phyloP scores from a whole-genome alignment of 257 asterid genomes.

The Nyctanthes arbortristis region DNA sequence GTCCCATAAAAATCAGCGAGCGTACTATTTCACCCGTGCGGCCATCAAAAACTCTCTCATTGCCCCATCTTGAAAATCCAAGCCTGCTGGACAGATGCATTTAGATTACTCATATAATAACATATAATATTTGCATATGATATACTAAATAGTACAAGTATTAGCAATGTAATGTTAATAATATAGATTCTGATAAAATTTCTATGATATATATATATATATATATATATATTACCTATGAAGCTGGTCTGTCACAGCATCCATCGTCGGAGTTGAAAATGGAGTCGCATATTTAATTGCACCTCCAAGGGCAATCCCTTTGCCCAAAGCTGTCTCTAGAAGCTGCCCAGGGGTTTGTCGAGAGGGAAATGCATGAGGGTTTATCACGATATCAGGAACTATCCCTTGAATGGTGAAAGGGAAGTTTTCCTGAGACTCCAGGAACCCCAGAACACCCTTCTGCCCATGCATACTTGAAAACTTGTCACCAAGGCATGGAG shows the following conservation, averaged over 20 bases:
- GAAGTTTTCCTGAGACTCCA: slow-evolving; percentile 90
- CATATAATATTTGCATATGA: background rate
- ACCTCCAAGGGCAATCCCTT: slow-evolving; percentile 90
- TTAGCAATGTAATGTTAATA: too few species aligned
- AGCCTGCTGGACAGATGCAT: slow-evolving; percentile 45
- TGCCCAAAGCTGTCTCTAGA: slow-evolving; percentile 85
- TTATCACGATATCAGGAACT: slow-evolving; percentile 93
- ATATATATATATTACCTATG: slow-evolving; percentile 48
- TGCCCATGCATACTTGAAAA: slow-evolving; percentile 99
- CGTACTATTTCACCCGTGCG: slow-evolving; percentile 71
- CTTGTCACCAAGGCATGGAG: slow-evolving; percentile 92
- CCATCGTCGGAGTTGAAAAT: slow-evolving; percentile 73
- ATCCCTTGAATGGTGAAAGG: slow-evolving; percentile 85
- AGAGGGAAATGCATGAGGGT: slow-evolving; percentile 97
- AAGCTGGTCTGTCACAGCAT: slow-evolving; percentile 73
- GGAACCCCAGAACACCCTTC: slow-evolving; percentile 91
- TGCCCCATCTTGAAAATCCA: slow-evolving; percentile 86
- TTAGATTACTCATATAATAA: background rate
- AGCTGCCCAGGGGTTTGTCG: slow-evolving; percentile 97
- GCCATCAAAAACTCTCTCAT: slow-evolving; percentile 80
- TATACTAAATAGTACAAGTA: background rate
- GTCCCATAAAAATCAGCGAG: slow-evolving; percentile 82
- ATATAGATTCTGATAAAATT: too few species aligned
- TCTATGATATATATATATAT: background rate
- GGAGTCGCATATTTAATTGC: slow-evolving; percentile 80